These are phyloP conservation scores for Parietaria judaica DNA, from an alignment of 306 rosid genomes.

Conservation along the genomic window DNA sequence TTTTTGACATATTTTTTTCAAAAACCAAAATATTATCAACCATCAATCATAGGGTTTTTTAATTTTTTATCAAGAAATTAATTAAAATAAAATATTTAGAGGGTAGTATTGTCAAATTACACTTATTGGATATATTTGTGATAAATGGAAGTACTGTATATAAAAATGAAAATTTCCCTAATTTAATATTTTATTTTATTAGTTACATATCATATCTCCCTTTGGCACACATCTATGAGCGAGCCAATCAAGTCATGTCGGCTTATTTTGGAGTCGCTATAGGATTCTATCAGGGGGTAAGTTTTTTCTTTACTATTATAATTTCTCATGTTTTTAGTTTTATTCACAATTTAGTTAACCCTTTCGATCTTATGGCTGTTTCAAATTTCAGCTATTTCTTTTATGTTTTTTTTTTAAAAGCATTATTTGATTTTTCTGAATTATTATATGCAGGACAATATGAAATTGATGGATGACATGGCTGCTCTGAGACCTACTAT, in stretches of 20 bases:
- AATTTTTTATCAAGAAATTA: too few species aligned
- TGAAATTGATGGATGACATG: slow-evolving; percentile 91
- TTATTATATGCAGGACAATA: slow-evolving; percentile 61
- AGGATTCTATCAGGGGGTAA: slow-evolving; percentile 98
- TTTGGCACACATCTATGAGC: slow-evolving; percentile 94
- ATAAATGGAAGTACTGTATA: too few species aligned
- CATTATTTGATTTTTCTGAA: slow-evolving; percentile 19
- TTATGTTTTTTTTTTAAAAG: slow-evolving; percentile 14
- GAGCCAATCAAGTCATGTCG: slow-evolving; percentile 69
- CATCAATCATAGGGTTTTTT: too few species aligned
- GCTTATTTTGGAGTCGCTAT: slow-evolving; percentile 74
- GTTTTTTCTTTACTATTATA: slow-evolving; percentile 8
- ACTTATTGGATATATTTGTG: too few species aligned
- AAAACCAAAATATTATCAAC: too few species aligned
- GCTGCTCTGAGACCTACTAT: slow-evolving; percentile 81
- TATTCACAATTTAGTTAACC: background rate
- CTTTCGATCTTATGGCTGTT: background rate
- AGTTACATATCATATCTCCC: slow-evolving; percentile 97
- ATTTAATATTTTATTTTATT: slow-evolving; percentile 21
- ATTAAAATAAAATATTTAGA: too few species aligned
- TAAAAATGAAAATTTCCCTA: too few species aligned
- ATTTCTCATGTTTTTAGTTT: background rate
- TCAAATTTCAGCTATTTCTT: background rate
- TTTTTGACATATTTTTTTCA: too few species aligned
- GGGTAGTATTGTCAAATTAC: too few species aligned